phyloP scores from a whole-genome alignment of 1,139 yeast species.

The Spencermartinsiella ligniputridi region DNA sequence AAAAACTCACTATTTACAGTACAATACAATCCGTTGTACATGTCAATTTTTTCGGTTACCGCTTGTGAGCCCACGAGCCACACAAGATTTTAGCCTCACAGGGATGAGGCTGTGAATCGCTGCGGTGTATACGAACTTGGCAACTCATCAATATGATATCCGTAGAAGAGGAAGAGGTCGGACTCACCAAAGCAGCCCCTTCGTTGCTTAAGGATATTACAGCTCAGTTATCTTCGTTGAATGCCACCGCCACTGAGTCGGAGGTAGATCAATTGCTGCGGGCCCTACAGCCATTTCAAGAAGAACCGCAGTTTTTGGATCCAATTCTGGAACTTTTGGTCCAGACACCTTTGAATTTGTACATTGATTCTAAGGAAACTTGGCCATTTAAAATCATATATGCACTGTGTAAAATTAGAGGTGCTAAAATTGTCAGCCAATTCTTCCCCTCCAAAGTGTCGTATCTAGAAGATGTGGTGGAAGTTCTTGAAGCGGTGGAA shows the following conservation, averaged over 20 bases:
- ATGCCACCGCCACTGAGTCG: background rate
- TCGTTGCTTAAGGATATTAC: conserved; percentile 12
- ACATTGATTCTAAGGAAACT: conserved; percentile 9
- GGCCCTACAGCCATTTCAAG: conserved; percentile 31
- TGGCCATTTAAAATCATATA: conserved; percentile 41
- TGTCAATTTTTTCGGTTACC: too few relatives aligned
- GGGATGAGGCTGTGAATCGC: too few relatives aligned
- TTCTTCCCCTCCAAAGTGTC: conserved; percentile 59
- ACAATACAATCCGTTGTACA: too few relatives aligned
- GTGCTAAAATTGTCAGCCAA: conserved; percentile 54
- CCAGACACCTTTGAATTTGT: conserved; percentile 15
- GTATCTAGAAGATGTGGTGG: conserved; percentile 36
- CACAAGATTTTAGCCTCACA: too few relatives aligned
- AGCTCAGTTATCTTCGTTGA: background rate
- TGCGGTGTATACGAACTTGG: too few relatives aligned
- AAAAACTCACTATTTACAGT: too few relatives aligned
- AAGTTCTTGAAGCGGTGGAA: conserved; percentile 9
- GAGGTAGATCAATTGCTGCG: conserved; percentile 8
- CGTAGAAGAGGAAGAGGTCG: conserved; percentile 17
- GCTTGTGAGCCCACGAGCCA: too few relatives aligned
- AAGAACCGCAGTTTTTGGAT: conserved; percentile 36
- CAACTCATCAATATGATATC: too few relatives aligned
- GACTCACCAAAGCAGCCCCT: conserved; percentile 22
- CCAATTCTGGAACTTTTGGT: conserved; percentile 24
- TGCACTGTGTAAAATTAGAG: conserved; percentile 59